phyloP scores from a whole-genome alignment of 305 asterid genomes.

The Nicotiana rustica region DNA sequence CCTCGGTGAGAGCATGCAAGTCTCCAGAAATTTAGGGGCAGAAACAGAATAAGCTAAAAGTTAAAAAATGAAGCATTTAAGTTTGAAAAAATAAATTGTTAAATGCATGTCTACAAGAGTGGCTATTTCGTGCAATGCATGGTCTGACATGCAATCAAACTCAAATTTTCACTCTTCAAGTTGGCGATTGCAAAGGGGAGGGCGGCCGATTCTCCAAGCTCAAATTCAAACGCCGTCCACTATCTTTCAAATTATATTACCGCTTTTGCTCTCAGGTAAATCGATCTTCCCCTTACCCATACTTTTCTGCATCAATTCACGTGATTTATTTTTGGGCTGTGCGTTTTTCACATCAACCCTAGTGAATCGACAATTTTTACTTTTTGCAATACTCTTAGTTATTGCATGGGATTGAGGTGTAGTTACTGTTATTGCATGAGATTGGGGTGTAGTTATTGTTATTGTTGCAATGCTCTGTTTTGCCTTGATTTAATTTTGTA shows the following conservation, averaged over 20 bases:
- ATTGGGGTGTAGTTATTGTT: background rate
- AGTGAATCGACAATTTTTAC: background rate
- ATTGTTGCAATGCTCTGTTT: background rate
- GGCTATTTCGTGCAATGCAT: too few relatives aligned
- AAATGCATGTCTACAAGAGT: too few relatives aligned
- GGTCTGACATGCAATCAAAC: background rate
- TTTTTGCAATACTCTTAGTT: background rate
- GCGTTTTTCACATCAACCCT: background rate
- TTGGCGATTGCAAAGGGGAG: background rate
- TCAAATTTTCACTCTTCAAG: background rate
- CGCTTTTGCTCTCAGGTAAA: background rate
- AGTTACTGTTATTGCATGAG: too few relatives aligned
- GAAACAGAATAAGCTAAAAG: background rate
- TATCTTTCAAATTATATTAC: background rate
- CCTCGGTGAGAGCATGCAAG: background rate
- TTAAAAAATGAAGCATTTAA: too few relatives aligned
- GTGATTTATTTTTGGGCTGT: conserved; percentile 12
- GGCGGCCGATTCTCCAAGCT: conserved; percentile 19
- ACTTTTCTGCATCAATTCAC: conserved; percentile 11
- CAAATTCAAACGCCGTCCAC: background rate
- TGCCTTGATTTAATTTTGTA: background rate
- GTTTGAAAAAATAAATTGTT: too few relatives aligned
- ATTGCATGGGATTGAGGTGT: background rate
- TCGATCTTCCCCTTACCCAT: background rate
- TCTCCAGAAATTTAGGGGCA: background rate